These are phyloP conservation scores for Gypsophila paniculata DNA, from an alignment of 179 eudicot species.

Conservation along the genomic window DNA sequence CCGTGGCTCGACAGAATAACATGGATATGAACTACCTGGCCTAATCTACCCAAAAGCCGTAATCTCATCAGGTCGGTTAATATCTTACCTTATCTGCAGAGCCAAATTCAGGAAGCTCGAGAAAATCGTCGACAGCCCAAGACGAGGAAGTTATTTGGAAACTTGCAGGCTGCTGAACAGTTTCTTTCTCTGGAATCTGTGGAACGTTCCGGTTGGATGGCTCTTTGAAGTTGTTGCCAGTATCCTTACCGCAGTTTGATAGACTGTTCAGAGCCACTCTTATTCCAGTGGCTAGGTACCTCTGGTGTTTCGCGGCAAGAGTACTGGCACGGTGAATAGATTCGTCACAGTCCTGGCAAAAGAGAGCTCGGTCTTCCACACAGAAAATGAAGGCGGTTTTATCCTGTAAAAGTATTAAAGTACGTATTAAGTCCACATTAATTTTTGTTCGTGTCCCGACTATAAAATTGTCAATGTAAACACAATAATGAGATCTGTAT, in stretches of 20 bases:
- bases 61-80: no score
- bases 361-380: slow-evolving; percentile 94
- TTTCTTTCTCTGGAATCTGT: slow-evolving; percentile 33
- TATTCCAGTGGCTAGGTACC: slow-evolving; percentile 87
- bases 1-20: no score
- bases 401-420: no score
- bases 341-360: slow-evolving; percentile 85
- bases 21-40: not conserved
- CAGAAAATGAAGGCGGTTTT: slow-evolving; percentile 92
- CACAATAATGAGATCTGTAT: no score
- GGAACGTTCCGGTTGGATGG: slow-evolving; percentile 51
- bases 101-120: slow-evolving; percentile 63
- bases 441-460: no score
- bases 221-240: slow-evolving; percentile 39
- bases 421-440: no score
- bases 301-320: slow-evolving; percentile 82
- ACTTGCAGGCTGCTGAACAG: slow-evolving; percentile 37
- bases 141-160: slow-evolving; percentile 48
- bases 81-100: slow-evolving; percentile 60
- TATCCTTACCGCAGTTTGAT: slow-evolving; percentile 43
- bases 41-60: no score
- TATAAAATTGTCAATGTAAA: not conserved
- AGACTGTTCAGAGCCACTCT: slow-evolving; percentile 52
- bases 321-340: slow-evolving; percentile 61
- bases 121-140: slow-evolving; percentile 84